Evolutionary conservation across 768 basidiomycete genomes (phyloP), one percentile per base, ranked within the genome.

Genomic region (Neoboletus brunneissimus): DNA sequence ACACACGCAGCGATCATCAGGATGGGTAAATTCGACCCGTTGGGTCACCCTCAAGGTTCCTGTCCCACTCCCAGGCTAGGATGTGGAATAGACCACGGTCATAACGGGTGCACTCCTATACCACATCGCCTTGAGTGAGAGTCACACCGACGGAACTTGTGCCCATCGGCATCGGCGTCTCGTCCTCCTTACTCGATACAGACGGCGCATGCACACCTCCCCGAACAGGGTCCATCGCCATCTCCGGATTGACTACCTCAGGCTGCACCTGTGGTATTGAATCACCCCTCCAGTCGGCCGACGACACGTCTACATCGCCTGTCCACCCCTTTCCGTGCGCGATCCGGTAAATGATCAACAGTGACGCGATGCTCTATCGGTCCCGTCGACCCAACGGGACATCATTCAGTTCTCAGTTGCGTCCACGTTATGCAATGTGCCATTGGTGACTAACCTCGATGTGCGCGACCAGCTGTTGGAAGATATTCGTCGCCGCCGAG

Each of bases 301-400:
- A 23, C 18, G 61, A 44, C 32, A 65, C 60, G 0, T 5, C 46
- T 1, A 35, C 27, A 4, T 51, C 35, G 13, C 53, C 47, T 25
- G 10, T 53, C 64, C 64, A 66, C 15, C 31, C 64, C 18, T 57
- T 56, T 2, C 64, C 64, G 2, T 46, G 53, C 0, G 64, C 53
- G n/a, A 65, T 66, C 12, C 64, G 61, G 42, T 63, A 65, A 2
- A 65, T 57, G 35, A 65, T 66, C 45, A 65, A 27, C 25, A 63
- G n/a, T 1, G 64, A 50, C 6, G 61, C 22, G 31, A 66, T 66
- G 35, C 48, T 15, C 64, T 65, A 15, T 38, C 4, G 15, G 15
- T 49, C 16, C 7, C 15, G 34, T 48, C 45, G n/a, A 35, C 23
- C n/a, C 20, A 40, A 48, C 2, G 12, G 25, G 10, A 16, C 11